A percentile compares a stretch with the other conserved stretches of the same genome.
These are phyloP conservation scores for Curvularia spicifera DNA, from an alignment of 2,329 filamentous ascomycete genomes.

Conservation along the genomic window DNA sequence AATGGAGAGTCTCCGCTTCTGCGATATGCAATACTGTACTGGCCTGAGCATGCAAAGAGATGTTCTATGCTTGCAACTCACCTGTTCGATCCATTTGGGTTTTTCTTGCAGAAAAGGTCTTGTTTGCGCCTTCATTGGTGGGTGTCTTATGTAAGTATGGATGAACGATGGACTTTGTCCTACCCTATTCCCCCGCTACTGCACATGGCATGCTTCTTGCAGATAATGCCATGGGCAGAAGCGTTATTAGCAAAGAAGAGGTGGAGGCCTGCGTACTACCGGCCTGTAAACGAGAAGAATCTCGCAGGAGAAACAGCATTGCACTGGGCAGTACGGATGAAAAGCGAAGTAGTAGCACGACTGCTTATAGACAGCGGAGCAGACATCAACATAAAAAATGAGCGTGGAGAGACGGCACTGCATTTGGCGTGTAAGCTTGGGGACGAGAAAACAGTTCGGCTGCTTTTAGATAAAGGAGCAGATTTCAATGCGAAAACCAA, in stretches of 20 bases:
- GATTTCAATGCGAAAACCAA: neutral
- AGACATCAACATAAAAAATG: neutral
- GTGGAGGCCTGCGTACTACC: neutral
- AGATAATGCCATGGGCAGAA: neutral
- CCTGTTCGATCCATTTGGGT: neutral
- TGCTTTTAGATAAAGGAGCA: neutral
- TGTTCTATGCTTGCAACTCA: neutral
- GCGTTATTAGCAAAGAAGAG: neutral
- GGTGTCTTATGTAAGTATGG: neutral
- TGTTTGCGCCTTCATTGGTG: neutral
- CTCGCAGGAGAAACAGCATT: neutral
- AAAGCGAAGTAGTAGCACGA: no score
- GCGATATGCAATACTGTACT: neutral
- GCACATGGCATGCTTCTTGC: neutral
- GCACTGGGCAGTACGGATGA: neutral
- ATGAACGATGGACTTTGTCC: no score
- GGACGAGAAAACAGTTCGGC: neutral
- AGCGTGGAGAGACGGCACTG: neutral
- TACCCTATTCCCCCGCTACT: neutral
- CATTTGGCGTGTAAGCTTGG: neutral
- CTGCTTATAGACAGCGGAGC: neutral
- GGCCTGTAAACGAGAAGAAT: neutral
- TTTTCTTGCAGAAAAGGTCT: neutral
- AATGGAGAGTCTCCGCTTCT: neutral
- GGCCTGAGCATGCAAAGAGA: constrained; percentile 6